Conservation (phyloP, 2,329 filamentous ascomycete species). For the Cladobotryum mycophilum region DNA sequence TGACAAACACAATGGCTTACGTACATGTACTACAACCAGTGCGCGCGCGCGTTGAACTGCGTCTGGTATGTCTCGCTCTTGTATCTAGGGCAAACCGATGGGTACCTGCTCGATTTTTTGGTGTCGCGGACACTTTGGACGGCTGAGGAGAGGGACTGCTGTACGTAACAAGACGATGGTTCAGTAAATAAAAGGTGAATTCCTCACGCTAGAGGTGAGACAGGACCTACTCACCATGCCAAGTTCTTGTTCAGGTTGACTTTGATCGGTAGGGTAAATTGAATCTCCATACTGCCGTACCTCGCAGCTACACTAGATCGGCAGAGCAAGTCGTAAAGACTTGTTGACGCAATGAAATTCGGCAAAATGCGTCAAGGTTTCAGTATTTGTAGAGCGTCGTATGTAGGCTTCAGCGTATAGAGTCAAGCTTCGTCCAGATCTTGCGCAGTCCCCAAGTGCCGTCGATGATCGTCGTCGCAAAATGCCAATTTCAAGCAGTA, state of each 20-base stretch:
- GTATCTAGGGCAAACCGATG: slow-evolving; percentile 34
- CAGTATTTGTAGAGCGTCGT: no score
- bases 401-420: no score
- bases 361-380: no score
- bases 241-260: slow-evolving; percentile 14
- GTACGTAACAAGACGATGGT: neutral
- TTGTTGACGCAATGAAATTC: no score
- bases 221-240: slow-evolving; percentile 19
- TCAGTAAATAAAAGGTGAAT: neutral
- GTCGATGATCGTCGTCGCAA: no score
- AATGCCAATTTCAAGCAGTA: no score
- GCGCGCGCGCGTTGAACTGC: slow-evolving; percentile 32
- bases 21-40: slow-evolving; percentile 34
- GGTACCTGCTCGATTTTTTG: slow-evolving; percentile 21
- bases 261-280: slow-evolving; percentile 30
- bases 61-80: slow-evolving; percentile 31
- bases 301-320: neutral
- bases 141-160: slow-evolving; percentile 3
- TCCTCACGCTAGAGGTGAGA: neutral
- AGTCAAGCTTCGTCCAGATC: no score
- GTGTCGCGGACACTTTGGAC: slow-evolving; percentile 1
- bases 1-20: slow-evolving; percentile 8
- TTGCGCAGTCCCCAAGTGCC: no score
- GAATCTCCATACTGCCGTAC: slow-evolving; percentile 29
- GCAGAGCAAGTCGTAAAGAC: neutral